Conservation (phyloP, 225 moss, liverwort and hornwort genomes). For the Neckera pumila region DNA sequence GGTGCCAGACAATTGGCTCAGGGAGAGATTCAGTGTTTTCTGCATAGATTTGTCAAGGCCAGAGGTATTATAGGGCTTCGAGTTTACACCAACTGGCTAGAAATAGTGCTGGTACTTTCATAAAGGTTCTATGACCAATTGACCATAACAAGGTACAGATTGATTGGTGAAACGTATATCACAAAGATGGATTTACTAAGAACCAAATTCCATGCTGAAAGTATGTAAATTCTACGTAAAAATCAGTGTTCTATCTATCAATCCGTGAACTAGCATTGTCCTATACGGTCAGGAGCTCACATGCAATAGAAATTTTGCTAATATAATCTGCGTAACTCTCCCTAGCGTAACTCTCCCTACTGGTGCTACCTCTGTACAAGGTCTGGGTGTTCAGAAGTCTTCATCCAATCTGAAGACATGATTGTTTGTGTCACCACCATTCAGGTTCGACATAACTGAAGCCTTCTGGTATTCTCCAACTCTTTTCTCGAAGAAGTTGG, state of each 20-base stretch:
- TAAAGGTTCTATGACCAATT: too few relatives aligned
- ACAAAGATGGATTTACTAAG: neutral
- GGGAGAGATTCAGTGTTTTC: too few relatives aligned
- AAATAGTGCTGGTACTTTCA: neutral
- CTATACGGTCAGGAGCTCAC: neutral
- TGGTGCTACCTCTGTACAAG: neutral
- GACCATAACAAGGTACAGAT: neutral
- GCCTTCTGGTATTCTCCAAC: conserved; percentile 94
- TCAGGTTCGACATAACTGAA: conserved; percentile 72
- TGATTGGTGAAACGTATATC: neutral
- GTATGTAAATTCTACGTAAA: neutral
- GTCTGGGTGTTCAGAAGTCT: conserved; percentile 35
- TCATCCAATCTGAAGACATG: conserved; percentile 81
- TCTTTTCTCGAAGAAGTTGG: conserved; percentile 84
- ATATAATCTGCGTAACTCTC: neutral
- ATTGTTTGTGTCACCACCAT: conserved; percentile 36
- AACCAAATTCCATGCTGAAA: neutral
- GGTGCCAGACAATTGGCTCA: too few relatives aligned
- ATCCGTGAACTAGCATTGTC: too few relatives aligned
- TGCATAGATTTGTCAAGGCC: too few relatives aligned
- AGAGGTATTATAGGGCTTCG: too few relatives aligned
- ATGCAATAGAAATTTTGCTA: neutral
- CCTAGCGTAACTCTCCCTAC: neutral
- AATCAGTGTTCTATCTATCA: neutral
- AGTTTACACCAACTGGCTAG: neutral